phyloP scores from a whole-genome alignment of 1,284 basidiomycete genomes.

The Cutaneotrichosporon spelunceum region DNA sequence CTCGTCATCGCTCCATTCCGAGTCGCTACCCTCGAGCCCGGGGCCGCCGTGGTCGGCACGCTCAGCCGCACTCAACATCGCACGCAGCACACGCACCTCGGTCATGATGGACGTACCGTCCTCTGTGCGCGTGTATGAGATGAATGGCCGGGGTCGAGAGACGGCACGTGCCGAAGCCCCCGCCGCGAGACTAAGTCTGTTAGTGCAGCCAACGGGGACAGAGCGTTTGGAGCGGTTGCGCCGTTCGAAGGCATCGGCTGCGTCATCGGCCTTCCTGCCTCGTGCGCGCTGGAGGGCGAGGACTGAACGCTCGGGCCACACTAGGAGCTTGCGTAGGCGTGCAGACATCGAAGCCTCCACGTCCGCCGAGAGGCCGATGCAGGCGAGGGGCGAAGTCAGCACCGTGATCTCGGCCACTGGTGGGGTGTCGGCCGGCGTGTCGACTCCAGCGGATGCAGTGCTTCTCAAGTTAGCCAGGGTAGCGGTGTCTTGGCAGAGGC shows the following conservation, averaged over 20 bases:
- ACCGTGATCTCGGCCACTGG: constrained; percentile 38
- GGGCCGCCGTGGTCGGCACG: constrained; percentile 9
- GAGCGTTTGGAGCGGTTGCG: not conserved
- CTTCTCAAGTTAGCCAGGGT: not conserved
- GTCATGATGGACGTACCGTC: constrained; percentile 43
- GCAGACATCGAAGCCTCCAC: constrained; percentile 27
- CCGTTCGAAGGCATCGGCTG: not conserved
- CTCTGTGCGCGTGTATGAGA: constrained; percentile 43
- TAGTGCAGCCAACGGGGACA: not conserved
- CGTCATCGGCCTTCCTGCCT: constrained; percentile 1
- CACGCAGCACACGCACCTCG: constrained; percentile 36
- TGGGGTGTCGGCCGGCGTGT: constrained; percentile 10
- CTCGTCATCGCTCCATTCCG: constrained; percentile 8
- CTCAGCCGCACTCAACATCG: constrained; percentile 29
- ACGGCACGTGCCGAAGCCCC: not conserved
- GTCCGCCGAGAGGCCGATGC: constrained; percentile 34
- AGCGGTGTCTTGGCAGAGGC: constrained; percentile 16
- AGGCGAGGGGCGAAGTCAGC: constrained; percentile 36
- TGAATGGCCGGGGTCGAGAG: constrained; percentile 34
- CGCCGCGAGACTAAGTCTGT: not conserved
- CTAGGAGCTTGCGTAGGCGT: constrained; percentile 35
- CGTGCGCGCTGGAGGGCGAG: constrained; percentile 8
- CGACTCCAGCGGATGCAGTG: not conserved
- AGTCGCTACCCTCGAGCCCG: constrained; percentile 29
- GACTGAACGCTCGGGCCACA: constrained; percentile 38